Conservation (phyloP, 116 monocot species). For the Thalassia testudinum region DNA sequence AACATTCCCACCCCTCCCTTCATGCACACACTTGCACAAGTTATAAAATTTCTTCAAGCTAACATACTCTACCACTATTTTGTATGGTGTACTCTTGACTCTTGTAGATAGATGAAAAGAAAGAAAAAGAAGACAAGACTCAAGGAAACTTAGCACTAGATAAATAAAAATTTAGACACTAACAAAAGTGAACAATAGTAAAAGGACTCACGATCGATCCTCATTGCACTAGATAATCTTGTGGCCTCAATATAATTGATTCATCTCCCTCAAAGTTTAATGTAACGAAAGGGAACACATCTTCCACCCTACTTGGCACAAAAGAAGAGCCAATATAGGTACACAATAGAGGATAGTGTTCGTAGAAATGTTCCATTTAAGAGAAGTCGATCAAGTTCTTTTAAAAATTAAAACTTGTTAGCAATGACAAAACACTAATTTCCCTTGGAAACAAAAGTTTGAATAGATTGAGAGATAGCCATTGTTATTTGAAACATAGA, state of each 20-base stretch:
- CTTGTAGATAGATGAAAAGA: too few relatives aligned
- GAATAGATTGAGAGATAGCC: constrained; percentile 34
- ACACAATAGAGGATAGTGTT: too few relatives aligned
- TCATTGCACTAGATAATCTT: constrained; percentile 86
- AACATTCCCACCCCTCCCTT: too few relatives aligned
- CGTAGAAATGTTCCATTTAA: too few relatives aligned
- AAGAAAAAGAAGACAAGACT: too few relatives aligned
- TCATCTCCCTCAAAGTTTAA: constrained; percentile 70
- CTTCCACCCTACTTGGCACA: constrained; percentile 31
- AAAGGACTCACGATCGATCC: constrained; percentile 55
- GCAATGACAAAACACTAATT: constrained; percentile 61
- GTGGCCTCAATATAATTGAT: constrained; percentile 54
- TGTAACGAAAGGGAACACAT: constrained; percentile 60
- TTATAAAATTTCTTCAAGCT: too few relatives aligned
- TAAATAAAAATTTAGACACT: not conserved
- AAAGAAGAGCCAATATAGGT: not conserved
- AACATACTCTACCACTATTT: too few relatives aligned
- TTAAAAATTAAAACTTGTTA: constrained; percentile 31
- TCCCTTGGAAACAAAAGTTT: constrained; percentile 35
- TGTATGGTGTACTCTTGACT: too few relatives aligned
- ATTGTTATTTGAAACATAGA: constrained; percentile 32
- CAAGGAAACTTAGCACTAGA: not conserved
- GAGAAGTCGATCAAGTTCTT: too few relatives aligned
- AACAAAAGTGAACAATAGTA: not conserved
- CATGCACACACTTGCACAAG: too few relatives aligned